Evolutionary conservation across 768 basidiomycete species (phyloP).

Genomic region (Kwoniella dejecticola): DNA sequence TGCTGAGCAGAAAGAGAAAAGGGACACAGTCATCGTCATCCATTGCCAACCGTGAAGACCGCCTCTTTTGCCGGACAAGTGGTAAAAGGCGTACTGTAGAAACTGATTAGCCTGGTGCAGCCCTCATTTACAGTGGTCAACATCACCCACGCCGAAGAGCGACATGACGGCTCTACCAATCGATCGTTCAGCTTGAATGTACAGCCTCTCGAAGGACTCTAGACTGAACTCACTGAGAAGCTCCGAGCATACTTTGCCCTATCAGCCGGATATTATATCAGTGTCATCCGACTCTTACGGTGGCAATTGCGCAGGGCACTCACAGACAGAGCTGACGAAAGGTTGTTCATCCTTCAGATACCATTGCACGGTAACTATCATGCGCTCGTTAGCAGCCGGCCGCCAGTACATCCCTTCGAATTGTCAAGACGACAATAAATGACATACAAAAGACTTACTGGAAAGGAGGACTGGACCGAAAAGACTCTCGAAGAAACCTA

Average conservation of each 20-base stretch:
- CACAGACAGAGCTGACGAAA: constrained; percentile 26
- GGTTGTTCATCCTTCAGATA: constrained; percentile 33
- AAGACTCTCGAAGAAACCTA: constrained; percentile 39
- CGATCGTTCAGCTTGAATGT: too few relatives aligned
- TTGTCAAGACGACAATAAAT: too few relatives aligned
- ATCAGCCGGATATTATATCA: too few relatives aligned
- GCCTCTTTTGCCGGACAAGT: constrained; percentile 12
- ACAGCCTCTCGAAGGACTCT: too few relatives aligned
- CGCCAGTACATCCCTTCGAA: too few relatives aligned
- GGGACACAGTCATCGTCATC: constrained; percentile 28
- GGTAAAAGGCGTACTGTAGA: constrained; percentile 31
- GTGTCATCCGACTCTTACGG: too few relatives aligned
- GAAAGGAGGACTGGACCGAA: constrained; percentile 32
- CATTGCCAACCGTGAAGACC: constrained; percentile 35
- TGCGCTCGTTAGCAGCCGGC: not conserved
- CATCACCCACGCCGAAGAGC: constrained; percentile 1
- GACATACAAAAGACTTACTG: constrained; percentile 14
- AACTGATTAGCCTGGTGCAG: not conserved
- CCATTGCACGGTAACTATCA: constrained; percentile 41
- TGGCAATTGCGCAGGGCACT: too few relatives aligned
- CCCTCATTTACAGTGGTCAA: not conserved
- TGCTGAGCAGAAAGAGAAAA: constrained; percentile 19
- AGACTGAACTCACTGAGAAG: constrained; percentile 15
- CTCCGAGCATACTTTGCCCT: constrained; percentile 29
- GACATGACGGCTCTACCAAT: constrained; percentile 10